Evolutionary conservation across 116 monocot genomes (phyloP).

Genomic region (Trichopus zeylanicus): DNA sequence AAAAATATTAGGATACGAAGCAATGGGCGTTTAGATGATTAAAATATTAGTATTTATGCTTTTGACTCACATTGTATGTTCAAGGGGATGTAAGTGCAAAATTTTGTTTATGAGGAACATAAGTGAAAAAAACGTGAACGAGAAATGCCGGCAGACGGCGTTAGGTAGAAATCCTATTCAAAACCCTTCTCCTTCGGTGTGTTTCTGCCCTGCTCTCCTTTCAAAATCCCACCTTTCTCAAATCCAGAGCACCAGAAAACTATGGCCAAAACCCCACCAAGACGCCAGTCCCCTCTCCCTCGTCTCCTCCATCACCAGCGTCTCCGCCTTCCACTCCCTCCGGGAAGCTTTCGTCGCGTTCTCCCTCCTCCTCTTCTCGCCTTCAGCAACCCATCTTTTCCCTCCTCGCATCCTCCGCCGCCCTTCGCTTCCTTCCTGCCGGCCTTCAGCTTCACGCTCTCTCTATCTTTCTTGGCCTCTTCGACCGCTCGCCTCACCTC

Average conservation of each 20-base stretch:
- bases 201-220: too few relatives aligned
- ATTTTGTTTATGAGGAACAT: too few relatives aligned
- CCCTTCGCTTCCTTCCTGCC: slow-evolving; percentile 8
- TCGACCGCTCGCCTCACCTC: slow-evolving; percentile 13
- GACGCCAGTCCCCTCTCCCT: neutral
- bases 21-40: too few relatives aligned
- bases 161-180: too few relatives aligned
- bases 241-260: neutral
- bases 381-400: slow-evolving; percentile 23
- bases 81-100: too few relatives aligned
- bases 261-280: neutral
- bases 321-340: slow-evolving; percentile 26
- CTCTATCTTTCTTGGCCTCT: slow-evolving; percentile 19
- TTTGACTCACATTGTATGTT: too few relatives aligned
- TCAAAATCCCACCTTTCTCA: neutral
- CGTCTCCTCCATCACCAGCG: neutral
- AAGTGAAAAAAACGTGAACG: too few relatives aligned
- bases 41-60: too few relatives aligned
- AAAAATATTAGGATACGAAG: too few relatives aligned
- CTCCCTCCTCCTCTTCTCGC: slow-evolving; percentile 14
- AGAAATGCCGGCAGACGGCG: too few relatives aligned
- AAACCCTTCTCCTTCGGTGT: too few relatives aligned
- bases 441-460: slow-evolving; percentile 38
- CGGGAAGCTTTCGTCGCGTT: slow-evolving; percentile 27
- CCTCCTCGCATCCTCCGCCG: slow-evolving; percentile 19